Percentiles rank a stretch among this genome's conserved stretches.
Evolutionary conservation across 2,329 filamentous ascomycete species (phyloP).

Genomic region (Sarocladium brachiariae): DNA sequence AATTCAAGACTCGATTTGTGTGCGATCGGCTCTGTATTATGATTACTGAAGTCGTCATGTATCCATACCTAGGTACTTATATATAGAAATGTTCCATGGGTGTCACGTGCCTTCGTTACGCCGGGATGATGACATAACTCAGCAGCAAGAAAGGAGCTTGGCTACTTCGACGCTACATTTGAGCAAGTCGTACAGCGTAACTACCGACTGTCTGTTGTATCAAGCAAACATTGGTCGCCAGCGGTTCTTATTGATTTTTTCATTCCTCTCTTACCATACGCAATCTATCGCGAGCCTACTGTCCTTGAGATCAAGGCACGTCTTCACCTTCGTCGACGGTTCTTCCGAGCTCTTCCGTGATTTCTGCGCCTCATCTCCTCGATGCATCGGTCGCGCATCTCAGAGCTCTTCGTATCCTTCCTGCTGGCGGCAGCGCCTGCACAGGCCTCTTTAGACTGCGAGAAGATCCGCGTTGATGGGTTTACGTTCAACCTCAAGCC

Average conservation of each 20-base stretch:
- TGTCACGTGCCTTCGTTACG: background rate
- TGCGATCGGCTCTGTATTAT: too few species aligned
- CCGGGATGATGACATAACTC: conserved; percentile 2
- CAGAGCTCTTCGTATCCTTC: conserved; percentile 24
- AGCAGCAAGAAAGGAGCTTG: background rate
- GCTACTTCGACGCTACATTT: background rate
- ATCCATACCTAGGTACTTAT: too few species aligned
- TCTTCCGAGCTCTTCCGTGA: background rate
- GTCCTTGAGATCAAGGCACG: too few species aligned
- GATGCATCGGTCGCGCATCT: conserved; percentile 3
- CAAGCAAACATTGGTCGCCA: background rate
- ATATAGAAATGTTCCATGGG: background rate
- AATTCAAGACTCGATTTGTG: too few species aligned
- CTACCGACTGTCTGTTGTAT: background rate
- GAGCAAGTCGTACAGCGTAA: background rate
- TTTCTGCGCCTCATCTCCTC: background rate
- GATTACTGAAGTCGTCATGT: too few species aligned
- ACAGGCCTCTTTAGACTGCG: conserved; percentile 51
- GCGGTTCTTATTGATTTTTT: background rate
- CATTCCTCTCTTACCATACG: background rate
- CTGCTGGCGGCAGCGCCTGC: conserved; percentile 30
- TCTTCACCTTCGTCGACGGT: background rate
- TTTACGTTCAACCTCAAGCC: conserved; percentile 57
- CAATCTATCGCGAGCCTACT: too few species aligned
- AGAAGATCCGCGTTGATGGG: conserved; percentile 50